Evolutionary conservation across 345 rosid species (phyloP), one percentile per base, ranked within the genome.

Genomic region (Turritis glabra): DNA sequence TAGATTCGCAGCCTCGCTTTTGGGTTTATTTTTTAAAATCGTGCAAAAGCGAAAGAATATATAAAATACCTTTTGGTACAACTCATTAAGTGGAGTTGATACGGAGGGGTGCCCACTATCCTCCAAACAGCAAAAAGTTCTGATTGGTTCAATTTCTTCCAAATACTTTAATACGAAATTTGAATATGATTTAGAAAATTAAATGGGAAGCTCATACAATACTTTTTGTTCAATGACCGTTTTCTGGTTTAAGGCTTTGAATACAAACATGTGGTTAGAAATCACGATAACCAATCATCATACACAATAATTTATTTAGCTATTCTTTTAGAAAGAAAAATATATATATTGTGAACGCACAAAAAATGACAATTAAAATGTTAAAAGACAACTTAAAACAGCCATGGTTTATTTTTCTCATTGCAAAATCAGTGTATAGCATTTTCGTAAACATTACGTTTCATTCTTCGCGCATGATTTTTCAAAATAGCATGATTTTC

Each of bases 41-140:
- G 53, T 74, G 69, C 73, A 75, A 59, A 65, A 29, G 66, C 8
- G 25, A 53, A 53, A n/a, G 55, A 43, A 43, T 32, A 17, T n/a
- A n/a, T n/a, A 19, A 47, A 19, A 48, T 21, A 64, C 38, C 35
- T 33, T 74, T 35, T 52, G 25, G 32, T 33, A 74, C 72, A 74
- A 57, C 67, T 67, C 72, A 57, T 55, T 17, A 52, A 27, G 26
- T 64, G 29, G 71, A 65, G 37, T 29, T 52, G 22, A 47, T 47
- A 18, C 25, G 60, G 21, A 56, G 44, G 55, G 19, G 51, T 56
- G 35, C 30, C 17, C 44, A 64, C 44, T 63, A 8, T 30, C 32
- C 3, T 54, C 35, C 56, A 25, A 52, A 25, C 8, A 69, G 52
- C 44, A 6, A 30, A 53, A 41, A 22, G 38, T 73, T 64, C 21